phyloP scores from a whole-genome alignment of 331 rosid genomes.

The Erythrophleum ivorense region DNA sequence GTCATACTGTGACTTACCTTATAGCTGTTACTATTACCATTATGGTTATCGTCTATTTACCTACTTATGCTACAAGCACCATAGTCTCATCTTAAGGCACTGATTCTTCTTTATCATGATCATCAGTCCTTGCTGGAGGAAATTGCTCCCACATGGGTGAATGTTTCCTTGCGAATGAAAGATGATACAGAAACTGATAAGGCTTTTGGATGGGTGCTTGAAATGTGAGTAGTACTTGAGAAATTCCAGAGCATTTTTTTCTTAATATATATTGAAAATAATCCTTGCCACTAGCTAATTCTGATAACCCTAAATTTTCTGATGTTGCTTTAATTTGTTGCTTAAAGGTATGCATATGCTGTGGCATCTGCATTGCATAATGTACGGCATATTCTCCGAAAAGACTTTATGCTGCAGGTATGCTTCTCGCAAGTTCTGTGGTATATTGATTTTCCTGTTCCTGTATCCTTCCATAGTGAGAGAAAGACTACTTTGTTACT shows the following conservation, averaged over 20 bases:
- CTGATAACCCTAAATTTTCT: slow-evolving; percentile 33
- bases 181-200: slow-evolving; percentile 84
- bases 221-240: slow-evolving; percentile 62
- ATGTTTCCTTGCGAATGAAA: slow-evolving; percentile 86
- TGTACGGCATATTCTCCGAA: slow-evolving; percentile 60
- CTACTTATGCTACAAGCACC: slow-evolving; percentile 2
- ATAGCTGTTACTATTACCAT: neutral
- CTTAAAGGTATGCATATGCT: slow-evolving; percentile 71
- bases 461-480: neutral
- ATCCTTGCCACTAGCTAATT: slow-evolving; percentile 31
- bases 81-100: slow-evolving; percentile 32
- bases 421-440: slow-evolving; percentile 1
- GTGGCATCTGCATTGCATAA: slow-evolving; percentile 80
- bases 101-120: slow-evolving; percentile 37
- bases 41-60: neutral
- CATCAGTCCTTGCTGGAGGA: slow-evolving; percentile 76
- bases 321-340: slow-evolving; percentile 6
- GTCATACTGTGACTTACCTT: slow-evolving; percentile 3
- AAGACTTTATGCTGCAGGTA: slow-evolving; percentile 82
- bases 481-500: slow-evolving; percentile 4
- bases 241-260: slow-evolving; percentile 21
- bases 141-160: slow-evolving; percentile 98
- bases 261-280: slow-evolving; percentile 28
- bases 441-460: neutral
- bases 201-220: slow-evolving; percentile 98